Percentiles rank a stretch among this genome's conserved stretches.
phyloP scores from a whole-genome alignment of 164 flowering plant species.

The Annona cherimola region DNA sequence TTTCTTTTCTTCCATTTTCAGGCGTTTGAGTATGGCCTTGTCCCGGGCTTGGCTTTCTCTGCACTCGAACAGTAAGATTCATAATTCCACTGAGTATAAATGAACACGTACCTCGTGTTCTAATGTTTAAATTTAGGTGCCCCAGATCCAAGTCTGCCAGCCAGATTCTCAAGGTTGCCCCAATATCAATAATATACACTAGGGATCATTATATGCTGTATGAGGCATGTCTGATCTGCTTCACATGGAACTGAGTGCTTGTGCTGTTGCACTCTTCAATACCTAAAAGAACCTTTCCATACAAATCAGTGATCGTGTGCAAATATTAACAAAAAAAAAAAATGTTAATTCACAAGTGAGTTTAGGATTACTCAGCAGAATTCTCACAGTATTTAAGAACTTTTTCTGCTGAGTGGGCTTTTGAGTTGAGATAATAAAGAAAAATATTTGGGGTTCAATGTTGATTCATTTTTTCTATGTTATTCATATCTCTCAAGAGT shows the following conservation, averaged over 20 bases:
- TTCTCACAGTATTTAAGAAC: too few relatives aligned
- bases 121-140: neutral
- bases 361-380: too few relatives aligned
- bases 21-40: conserved; percentile 89
- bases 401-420: too few relatives aligned
- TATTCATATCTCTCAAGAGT: neutral
- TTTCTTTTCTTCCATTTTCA: conserved; percentile 23
- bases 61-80: conserved; percentile 81
- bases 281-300: too few relatives aligned
- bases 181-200: neutral
- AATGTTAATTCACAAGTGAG: too few relatives aligned
- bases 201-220: too few relatives aligned
- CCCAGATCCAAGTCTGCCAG: neutral
- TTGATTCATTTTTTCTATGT: neutral
- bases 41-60: conserved; percentile 80
- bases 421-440: neutral
- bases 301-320: too few relatives aligned
- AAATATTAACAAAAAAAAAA: too few relatives aligned
- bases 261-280: too few relatives aligned
- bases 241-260: too few relatives aligned
- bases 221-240: too few relatives aligned
- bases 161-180: neutral
- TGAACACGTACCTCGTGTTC: neutral
- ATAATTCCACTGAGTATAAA: neutral
- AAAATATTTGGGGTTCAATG: neutral